Evolutionary conservation across 2,329 filamentous ascomycete genomes (phyloP).

Genomic region (Diaporthe sp.): DNA sequence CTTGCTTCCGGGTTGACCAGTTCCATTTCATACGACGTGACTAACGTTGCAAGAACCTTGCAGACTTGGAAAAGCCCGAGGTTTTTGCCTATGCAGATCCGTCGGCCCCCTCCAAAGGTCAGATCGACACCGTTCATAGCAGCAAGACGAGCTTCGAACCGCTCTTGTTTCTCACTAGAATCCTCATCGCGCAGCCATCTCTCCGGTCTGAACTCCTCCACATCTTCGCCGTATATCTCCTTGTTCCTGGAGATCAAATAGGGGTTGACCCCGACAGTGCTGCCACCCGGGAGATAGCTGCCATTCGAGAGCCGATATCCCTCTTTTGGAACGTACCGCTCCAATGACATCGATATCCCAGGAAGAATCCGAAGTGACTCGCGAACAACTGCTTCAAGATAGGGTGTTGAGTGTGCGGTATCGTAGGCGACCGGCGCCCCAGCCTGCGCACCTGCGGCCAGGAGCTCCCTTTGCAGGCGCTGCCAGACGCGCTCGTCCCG

Average conservation of each 20-base stretch:
- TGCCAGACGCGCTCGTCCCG: conserved; percentile 46
- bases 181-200: conserved; percentile 67
- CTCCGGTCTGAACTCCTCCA: conserved; percentile 76
- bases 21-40: conserved; percentile 72
- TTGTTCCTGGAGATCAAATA: conserved; percentile 80
- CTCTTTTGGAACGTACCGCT: conserved; percentile 43
- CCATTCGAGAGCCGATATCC: conserved; percentile 56
- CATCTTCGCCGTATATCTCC: conserved; percentile 73
- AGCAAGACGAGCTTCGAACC: conserved; percentile 66
- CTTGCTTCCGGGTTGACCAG: not conserved
- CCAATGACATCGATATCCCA: conserved; percentile 46
- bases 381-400: conserved; percentile 53
- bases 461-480: conserved; percentile 51
- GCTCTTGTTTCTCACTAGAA: conserved; percentile 52
- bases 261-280: conserved; percentile 79
- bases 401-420: conserved; percentile 47
- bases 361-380: conserved; percentile 57
- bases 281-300: conserved; percentile 73
- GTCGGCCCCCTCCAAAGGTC: conserved; percentile 78
- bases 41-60: conserved; percentile 70
- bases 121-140: conserved; percentile 78
- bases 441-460: conserved; percentile 45
- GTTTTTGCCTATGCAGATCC: conserved; percentile 79
- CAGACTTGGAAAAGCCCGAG: conserved; percentile 73
- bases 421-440: conserved; percentile 42